phyloP scores from a whole-genome alignment of 2,329 filamentous ascomycete genomes.

The Aspergillus sp. region DNA sequence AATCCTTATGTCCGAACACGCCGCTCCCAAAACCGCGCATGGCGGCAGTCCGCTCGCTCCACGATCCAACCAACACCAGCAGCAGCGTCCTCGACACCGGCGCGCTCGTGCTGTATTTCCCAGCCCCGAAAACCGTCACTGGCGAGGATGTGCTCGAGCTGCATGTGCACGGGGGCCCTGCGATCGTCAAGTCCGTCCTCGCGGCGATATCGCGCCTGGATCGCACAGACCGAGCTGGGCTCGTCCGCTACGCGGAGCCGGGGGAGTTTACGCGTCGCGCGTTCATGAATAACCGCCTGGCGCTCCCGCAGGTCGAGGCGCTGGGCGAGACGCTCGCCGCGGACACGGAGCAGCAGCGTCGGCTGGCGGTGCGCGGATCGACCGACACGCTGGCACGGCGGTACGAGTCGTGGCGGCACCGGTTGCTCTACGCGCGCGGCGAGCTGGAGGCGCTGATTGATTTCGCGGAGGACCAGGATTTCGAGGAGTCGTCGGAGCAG shows the following conservation, averaged over 20 bases:
- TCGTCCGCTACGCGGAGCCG: conserved; percentile 70
- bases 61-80: conserved; percentile 42
- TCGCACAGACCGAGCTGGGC: conserved; percentile 34
- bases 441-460: conserved; percentile 94
- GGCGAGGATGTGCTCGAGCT: conserved; percentile 89
- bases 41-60: conserved; percentile 67
- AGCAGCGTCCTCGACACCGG: conserved; percentile 59
- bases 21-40: conserved; percentile 48
- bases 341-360: conserved; percentile 86
- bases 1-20: conserved; percentile 49
- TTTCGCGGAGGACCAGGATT: conserved; percentile 94
- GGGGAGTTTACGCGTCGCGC: conserved; percentile 92
- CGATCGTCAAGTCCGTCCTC: conserved; percentile 79
- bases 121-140: conserved; percentile 70
- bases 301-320: conserved; percentile 71
- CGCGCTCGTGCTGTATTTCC: conserved; percentile 75
- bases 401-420: conserved; percentile 74
- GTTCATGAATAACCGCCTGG: conserved; percentile 76
- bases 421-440: conserved; percentile 70
- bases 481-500: conserved; percentile 72
- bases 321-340: conserved; percentile 52
- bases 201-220: conserved; percentile 54
- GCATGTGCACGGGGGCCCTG: conserved; percentile 86
- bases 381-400: conserved; percentile 59
- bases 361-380: conserved; percentile 70